Percentiles rank a stretch among this genome's conserved stretches.
Conservation (phyloP, 306 rosid species). For the Senna tora region DNA sequence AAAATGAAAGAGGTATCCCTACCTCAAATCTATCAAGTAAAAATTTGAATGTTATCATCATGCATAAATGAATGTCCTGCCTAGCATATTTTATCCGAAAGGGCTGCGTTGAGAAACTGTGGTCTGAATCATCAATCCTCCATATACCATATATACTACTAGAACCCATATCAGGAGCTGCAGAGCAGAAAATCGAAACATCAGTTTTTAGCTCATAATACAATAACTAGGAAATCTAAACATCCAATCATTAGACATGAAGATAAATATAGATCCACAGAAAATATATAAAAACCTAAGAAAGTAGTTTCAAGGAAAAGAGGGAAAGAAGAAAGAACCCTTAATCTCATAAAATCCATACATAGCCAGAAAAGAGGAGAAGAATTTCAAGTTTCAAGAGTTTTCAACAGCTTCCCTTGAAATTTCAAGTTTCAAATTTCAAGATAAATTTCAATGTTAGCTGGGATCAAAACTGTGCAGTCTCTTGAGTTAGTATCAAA, state of each 20-base stretch:
- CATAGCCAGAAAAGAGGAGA: conserved; percentile 8
- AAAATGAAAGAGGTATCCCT: conserved; percentile 36
- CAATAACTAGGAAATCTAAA: conserved; percentile 6
- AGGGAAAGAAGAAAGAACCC: background rate
- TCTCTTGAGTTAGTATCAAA: background rate
- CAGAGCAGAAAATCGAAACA: conserved; percentile 36
- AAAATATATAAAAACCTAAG: background rate
- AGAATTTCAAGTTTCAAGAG: too few species aligned
- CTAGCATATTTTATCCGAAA: conserved; percentile 89
- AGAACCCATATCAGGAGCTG: conserved; percentile 67
- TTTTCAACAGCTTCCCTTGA: too few species aligned
- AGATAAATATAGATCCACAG: conserved; percentile 10
- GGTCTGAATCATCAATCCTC: conserved; percentile 86
- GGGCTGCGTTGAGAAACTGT: conserved; percentile 90
- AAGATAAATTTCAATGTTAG: conserved; percentile 19
- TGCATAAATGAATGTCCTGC: conserved; percentile 80
- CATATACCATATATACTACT: conserved; percentile 65
- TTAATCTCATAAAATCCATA: background rate
- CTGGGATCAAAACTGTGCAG: background rate
- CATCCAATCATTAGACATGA: conserved; percentile 1
- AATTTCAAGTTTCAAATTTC: too few species aligned
- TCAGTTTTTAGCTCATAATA: conserved; percentile 25
- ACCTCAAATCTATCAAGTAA: conserved; percentile 65
- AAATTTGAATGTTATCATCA: conserved; percentile 82
- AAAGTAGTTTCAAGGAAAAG: background rate